Evolutionary conservation across 2,329 filamentous ascomycete species (phyloP).

Genomic region (Botrytis elliptica): DNA sequence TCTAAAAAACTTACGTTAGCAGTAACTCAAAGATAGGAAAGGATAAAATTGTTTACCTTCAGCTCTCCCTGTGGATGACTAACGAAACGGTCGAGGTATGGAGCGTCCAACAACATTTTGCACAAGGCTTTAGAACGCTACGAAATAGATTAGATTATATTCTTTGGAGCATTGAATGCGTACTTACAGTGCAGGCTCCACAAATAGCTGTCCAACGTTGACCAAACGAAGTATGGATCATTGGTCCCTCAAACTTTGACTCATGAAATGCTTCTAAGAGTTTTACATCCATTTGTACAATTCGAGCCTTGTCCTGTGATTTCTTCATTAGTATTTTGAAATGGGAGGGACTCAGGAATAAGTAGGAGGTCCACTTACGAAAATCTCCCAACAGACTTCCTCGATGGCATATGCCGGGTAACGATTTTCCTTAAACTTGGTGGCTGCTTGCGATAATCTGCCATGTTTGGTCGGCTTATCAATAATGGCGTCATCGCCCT

Average conservation of each 20-base stretch:
- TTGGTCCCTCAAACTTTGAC: conserved; percentile 20
- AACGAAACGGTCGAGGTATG: conserved; percentile 24
- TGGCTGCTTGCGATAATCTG: conserved; percentile 26
- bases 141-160: neutral
- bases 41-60: conserved; percentile 26
- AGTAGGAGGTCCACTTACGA: conserved; percentile 25
- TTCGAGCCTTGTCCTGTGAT: conserved; percentile 19
- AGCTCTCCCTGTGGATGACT: conserved; percentile 29
- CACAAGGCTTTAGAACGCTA: conserved; percentile 31
- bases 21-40: neutral
- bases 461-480: conserved; percentile 31
- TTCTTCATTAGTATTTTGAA: neutral
- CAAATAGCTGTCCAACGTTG: conserved; percentile 25
- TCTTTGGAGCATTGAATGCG: neutral
- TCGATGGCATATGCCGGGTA: conserved; percentile 25
- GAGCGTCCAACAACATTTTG: conserved; percentile 33
- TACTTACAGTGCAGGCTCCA: conserved; percentile 24
- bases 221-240: conserved; percentile 17
- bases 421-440: conserved; percentile 18
- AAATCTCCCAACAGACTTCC: conserved; percentile 27
- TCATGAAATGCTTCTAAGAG: conserved; percentile 24
- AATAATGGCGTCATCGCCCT: conserved; percentile 19
- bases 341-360: no score
- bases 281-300: conserved; percentile 20
- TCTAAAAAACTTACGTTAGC: conserved; percentile 22